Evolutionary conservation across 345 rosid species (phyloP), one percentile per base, ranked within the genome.

Genomic region (Toxicodendron radicans): DNA sequence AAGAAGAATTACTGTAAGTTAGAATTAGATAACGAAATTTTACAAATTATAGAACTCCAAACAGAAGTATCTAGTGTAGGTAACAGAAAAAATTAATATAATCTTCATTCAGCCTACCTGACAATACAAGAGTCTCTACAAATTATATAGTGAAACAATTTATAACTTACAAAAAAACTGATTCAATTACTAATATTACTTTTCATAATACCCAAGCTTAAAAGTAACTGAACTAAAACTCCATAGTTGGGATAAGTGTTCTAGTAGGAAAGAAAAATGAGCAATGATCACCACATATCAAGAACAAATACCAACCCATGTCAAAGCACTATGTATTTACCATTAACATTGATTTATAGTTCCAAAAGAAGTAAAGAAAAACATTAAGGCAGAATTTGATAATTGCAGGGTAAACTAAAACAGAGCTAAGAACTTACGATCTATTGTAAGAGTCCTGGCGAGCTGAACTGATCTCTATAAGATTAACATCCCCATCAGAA

Each of bases 391-490:
- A 71, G 35, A 69, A 60, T 62, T 24, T 52, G 10, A 62, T 4
- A 35, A 16, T 21, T 57, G 41, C 54, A 10, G 38, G 24, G 57
- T 41, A 20, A 72, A 64, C 59, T 71, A 16, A 64, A 46, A 69
- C 1, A 24, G 23, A 54, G 53, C 4, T 46, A 57, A 78, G 49
- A 72, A 83, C 95, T 89, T 84, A 93, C 97, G 91, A 86, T 91
- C 93, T 85, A 64, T 85, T 90, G 75, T 73, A 86, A 66, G 91
- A 79, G 79, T 89, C 93, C 74, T 74, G 89, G 73, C 72, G 75
- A 77, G 94, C 94, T 32, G 95, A 86, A 58, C 72, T 75, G 69
- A 95, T 86, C 90, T 93, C 97, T 57, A 95, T 78, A 61, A 93
- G 76, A 78, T 89, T 82, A 78, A 83, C 73, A 62, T 54, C 73